Evolutionary conservation across 2,329 filamentous ascomycete species (phyloP).

Genomic region (Botryotinia convoluta): DNA sequence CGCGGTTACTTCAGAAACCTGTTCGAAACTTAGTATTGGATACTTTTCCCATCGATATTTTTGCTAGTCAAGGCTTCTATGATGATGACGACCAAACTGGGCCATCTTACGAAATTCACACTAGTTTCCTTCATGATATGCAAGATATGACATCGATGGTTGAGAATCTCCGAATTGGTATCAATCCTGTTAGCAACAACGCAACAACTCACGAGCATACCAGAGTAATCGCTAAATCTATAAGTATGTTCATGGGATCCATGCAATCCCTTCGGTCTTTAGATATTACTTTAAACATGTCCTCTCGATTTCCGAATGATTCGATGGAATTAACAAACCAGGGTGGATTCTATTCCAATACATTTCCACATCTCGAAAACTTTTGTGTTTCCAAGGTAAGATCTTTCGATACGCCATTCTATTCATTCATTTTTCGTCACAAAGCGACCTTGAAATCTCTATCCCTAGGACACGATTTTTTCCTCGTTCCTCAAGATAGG

Average conservation of each 20-base stretch:
- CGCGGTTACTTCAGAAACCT: not conserved
- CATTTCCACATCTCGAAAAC: constrained; percentile 2
- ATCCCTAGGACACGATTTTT: constrained; percentile 9
- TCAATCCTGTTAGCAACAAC: not conserved
- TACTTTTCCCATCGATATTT: constrained; percentile 11
- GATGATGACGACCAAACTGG: not conserved
- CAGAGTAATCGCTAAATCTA: not conserved
- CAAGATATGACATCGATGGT: not conserved
- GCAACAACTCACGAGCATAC: not conserved
- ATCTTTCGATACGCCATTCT: constrained; percentile 1
- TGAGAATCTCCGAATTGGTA: constrained; percentile 4
- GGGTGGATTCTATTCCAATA: constrained; percentile 2
- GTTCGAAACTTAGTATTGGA: constrained; percentile 2
- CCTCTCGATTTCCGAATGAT: constrained; percentile 5
- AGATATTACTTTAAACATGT: constrained; percentile 6
- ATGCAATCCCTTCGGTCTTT: constrained; percentile 8
- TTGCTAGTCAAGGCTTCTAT: not conserved
- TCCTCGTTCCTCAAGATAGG: constrained; percentile 1
- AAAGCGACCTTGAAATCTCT: constrained; percentile 5
- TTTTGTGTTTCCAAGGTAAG: constrained; percentile 13
- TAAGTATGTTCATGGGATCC: constrained; percentile 6
- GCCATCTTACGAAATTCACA: not conserved
- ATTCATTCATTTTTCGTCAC: constrained; percentile 1
- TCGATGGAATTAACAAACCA: not conserved
- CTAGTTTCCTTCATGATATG: constrained; percentile 11